A percentile compares a stretch with the other conserved stretches of the same genome.
phyloP scores from a whole-genome alignment of 768 basidiomycete species.

The Leccinum olivaceopallidum region DNA sequence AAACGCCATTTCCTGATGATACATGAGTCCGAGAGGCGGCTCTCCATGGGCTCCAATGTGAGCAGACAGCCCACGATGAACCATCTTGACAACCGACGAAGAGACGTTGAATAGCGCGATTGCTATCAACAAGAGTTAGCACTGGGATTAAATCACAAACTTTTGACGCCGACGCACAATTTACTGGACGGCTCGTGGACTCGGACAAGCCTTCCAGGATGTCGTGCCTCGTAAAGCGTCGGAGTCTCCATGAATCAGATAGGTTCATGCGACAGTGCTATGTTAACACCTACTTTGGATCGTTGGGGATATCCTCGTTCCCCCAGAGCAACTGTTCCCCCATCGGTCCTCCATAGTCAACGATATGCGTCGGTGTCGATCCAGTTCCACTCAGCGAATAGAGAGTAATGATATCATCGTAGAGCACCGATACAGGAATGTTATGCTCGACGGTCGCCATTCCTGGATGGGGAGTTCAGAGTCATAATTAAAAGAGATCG shows the following conservation, averaged over 20 bases:
- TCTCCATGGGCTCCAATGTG: constrained; percentile 79
- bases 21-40: constrained; percentile 70
- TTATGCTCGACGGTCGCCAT: constrained; percentile 80
- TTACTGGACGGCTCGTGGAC: constrained; percentile 56
- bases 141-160: not conserved
- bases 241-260: constrained; percentile 45
- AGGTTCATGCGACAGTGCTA: not conserved
- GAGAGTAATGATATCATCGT: constrained; percentile 64
- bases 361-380: constrained; percentile 71
- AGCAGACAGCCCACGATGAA: constrained; percentile 56
- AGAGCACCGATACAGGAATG: constrained; percentile 62
- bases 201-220: constrained; percentile 60
- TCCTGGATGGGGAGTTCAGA: constrained; percentile 38
- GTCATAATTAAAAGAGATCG: not conserved
- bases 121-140: constrained; percentile 38
- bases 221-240: constrained; percentile 65
- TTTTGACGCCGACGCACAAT: constrained; percentile 44
- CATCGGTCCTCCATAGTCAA: constrained; percentile 72
- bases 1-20: constrained; percentile 75
- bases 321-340: constrained; percentile 76
- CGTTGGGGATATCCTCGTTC: constrained; percentile 59
- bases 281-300: constrained; percentile 53
- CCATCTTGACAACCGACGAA: constrained; percentile 66
- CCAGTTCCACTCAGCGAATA: constrained; percentile 70
- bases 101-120: constrained; percentile 71